phyloP scores from a whole-genome alignment of 2,329 filamentous ascomycete genomes.

The Cercospora sp. region DNA sequence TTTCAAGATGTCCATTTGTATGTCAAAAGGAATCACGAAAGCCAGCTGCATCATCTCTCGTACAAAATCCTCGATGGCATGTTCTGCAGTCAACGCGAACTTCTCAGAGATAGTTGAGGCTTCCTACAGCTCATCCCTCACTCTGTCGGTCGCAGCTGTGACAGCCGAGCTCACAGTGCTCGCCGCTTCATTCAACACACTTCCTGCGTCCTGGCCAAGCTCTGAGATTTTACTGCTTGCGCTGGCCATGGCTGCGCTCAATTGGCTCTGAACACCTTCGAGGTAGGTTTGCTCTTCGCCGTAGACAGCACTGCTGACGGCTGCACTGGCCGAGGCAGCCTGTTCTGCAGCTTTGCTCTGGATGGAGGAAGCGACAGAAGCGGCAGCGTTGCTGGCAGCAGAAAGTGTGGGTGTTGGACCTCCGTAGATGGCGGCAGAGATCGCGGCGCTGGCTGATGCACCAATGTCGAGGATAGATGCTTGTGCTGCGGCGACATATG shows the following conservation, averaged over 20 bases:
- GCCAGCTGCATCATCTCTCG: background rate
- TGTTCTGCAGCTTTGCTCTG: constrained; percentile 49
- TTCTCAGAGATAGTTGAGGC: background rate
- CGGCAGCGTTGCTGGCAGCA: constrained; percentile 47
- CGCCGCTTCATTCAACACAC: constrained; percentile 34
- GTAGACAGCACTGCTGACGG: constrained; percentile 49
- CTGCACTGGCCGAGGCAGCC: constrained; percentile 47
- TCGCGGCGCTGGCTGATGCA: constrained; percentile 55
- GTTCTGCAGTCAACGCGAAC: background rate
- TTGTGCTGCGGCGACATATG: constrained; percentile 56
- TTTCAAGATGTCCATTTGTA: background rate
- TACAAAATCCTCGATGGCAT: background rate
- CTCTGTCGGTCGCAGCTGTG: background rate
- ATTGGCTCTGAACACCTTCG: constrained; percentile 46
- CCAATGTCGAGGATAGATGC: constrained; percentile 56
- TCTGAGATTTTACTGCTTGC: constrained; percentile 47
- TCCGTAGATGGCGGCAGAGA: constrained; percentile 60
- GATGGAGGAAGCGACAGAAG: constrained; percentile 48
- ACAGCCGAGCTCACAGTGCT: constrained; percentile 23
- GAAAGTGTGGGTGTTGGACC: constrained; percentile 52
- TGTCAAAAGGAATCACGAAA: background rate
- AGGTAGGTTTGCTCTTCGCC: constrained; percentile 54
- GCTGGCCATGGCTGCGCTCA: constrained; percentile 46
- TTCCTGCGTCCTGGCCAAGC: constrained; percentile 39
- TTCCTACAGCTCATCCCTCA: background rate